Percentiles rank a stretch among this genome's conserved stretches.
phyloP scores from a whole-genome alignment of 371 early-diverging fungal genomes.

The Mucor mucedo region DNA sequence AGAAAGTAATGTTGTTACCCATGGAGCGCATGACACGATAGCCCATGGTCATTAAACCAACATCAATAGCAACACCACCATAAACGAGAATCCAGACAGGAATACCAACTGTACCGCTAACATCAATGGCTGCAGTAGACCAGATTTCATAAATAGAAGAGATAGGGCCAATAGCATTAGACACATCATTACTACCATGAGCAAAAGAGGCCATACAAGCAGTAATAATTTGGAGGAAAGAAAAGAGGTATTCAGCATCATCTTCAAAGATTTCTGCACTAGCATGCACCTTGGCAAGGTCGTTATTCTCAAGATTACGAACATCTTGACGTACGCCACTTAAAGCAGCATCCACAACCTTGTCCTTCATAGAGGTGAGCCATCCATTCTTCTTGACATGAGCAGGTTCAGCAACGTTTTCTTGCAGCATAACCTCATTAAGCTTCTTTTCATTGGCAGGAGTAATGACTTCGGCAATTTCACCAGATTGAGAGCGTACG shows the following conservation, averaged over 20 bases:
- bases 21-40: conserved; percentile 77
- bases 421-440: background rate
- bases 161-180: conserved; percentile 88
- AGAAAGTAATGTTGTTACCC: conserved; percentile 86
- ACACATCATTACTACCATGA: conserved; percentile 91
- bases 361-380: conserved; percentile 6
- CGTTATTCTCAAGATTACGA: conserved; percentile 52
- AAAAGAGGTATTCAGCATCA: conserved; percentile 84
- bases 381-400: background rate
- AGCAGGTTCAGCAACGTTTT: background rate
- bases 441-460: conserved; percentile 4
- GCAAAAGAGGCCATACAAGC: conserved; percentile 88
- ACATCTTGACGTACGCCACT: conserved; percentile 68
- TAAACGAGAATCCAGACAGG: conserved; percentile 82
- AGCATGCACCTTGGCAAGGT: conserved; percentile 62
- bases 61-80: conserved; percentile 81
- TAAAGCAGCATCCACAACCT: conserved; percentile 17
- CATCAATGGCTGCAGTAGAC: conserved; percentile 59
- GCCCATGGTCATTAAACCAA: conserved; percentile 77
- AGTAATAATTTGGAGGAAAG: conserved; percentile 84
- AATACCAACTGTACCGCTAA: conserved; percentile 59
- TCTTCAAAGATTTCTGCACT: conserved; percentile 73
- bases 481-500: conserved; percentile 24
- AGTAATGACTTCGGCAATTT: conserved; percentile 4
- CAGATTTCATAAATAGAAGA: conserved; percentile 72